Percentiles rank a stretch among this genome's conserved stretches.
Evolutionary conservation across 1,284 basidiomycete genomes (phyloP).

Genomic region (Porodaedalea pini): DNA sequence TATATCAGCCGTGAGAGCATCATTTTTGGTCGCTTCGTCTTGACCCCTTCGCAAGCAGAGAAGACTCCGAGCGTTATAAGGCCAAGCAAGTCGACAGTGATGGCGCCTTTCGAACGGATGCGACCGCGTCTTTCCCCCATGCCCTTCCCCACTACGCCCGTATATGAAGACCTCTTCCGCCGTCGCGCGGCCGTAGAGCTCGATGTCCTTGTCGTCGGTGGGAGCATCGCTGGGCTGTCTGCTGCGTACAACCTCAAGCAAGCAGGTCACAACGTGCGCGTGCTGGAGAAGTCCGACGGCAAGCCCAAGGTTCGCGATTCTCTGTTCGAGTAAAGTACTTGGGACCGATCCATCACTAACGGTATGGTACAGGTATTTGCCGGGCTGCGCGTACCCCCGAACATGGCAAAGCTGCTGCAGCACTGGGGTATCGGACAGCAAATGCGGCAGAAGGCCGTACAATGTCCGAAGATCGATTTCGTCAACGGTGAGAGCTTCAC

Average conservation of each 20-base stretch:
- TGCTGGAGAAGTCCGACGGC: conserved; percentile 32
- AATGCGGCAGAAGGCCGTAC: conserved; percentile 17
- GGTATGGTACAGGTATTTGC: conserved; percentile 7
- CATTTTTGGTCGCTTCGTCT: not conserved
- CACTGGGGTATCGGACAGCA: conserved; percentile 29
- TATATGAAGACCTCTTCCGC: conserved; percentile 1
- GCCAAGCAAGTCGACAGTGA: not conserved
- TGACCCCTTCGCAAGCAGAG: not conserved
- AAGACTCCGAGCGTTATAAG: not conserved
- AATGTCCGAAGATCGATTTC: conserved; percentile 10
- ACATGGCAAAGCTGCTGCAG: conserved; percentile 27
- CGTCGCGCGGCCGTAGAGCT: conserved; percentile 31
- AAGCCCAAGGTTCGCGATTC: not conserved
- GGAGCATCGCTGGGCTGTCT: conserved; percentile 48
- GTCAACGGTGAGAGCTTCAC: conserved; percentile 1
- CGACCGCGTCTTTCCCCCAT: not conserved
- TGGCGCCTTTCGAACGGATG: not conserved
- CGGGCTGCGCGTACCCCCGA: conserved; percentile 32
- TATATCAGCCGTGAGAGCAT: conserved; percentile 5
- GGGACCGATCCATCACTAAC: not conserved
- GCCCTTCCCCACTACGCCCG: not conserved
- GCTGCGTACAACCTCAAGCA: conserved; percentile 44
- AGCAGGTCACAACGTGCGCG: conserved; percentile 47
- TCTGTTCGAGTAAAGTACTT: not conserved
- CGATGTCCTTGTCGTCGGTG: conserved; percentile 46